These are phyloP conservation scores for Cronartium quercuum DNA, from an alignment of 1,284 basidiomycete species.

Conservation along the genomic window DNA sequence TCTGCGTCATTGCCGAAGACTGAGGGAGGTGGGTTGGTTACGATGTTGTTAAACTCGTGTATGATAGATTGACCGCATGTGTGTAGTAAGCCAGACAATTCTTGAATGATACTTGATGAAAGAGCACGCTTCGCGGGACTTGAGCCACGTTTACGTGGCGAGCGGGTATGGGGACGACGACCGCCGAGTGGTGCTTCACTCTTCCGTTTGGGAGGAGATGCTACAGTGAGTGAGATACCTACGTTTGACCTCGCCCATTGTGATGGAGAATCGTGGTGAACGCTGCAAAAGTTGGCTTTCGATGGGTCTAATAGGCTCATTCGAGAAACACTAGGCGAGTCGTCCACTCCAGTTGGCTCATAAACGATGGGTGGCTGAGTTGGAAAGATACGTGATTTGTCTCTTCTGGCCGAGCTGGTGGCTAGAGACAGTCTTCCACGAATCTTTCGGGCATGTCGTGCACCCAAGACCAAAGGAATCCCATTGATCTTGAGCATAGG, in stretches of 20 bases:
- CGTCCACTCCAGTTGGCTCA: not conserved
- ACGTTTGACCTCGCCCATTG: too few relatives aligned
- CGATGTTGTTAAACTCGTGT: conserved; percentile 10
- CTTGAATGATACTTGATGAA: not conserved
- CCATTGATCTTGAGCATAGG: not conserved
- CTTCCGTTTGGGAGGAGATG: not conserved
- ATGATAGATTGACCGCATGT: conserved; percentile 22
- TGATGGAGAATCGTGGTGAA: not conserved
- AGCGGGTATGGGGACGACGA: not conserved
- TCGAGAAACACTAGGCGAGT: not conserved
- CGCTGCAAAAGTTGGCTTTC: not conserved
- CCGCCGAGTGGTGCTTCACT: not conserved
- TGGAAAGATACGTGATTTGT: not conserved
- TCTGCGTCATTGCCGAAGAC: not conserved
- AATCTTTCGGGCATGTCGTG: not conserved
- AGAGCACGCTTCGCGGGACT: not conserved
- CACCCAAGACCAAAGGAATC: not conserved
- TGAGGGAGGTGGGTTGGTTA: not conserved
- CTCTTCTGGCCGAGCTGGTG: conserved; percentile 28
- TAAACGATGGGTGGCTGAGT: not conserved
- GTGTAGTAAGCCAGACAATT: conserved; percentile 11
- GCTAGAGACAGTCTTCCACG: conserved; percentile 26
- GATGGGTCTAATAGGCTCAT: not conserved
- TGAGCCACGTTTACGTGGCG: conserved; percentile 4
- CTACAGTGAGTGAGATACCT: not conserved